Evolutionary conservation across 2,329 filamentous ascomycete species (phyloP), one percentile per base, ranked within the genome.

Genomic region (Lasiodiplodia hormozganensis): DNA sequence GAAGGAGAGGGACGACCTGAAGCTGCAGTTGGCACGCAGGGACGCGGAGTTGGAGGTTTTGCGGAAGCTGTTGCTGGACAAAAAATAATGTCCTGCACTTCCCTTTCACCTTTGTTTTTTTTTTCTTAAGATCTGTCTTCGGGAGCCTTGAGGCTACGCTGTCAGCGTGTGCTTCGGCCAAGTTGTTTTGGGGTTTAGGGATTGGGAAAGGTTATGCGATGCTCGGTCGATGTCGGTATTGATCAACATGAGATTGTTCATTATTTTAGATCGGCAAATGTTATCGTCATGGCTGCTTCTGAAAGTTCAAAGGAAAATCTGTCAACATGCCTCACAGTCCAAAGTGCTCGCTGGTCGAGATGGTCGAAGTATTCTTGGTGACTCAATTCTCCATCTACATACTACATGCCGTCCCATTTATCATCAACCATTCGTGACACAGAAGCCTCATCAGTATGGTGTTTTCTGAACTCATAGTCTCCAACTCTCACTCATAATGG

Each of bases 11-110:
- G 89, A 92, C 73, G 88, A 87, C 18, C 77, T 92, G 72, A 86
- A 85, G 67, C 79, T 92, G 65, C 84, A 86, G 70, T 84, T 91
- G 69, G 89, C 88, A 11, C 82, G 88, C 73, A 83, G 88, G 66
- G 89, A 92, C 77, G 89, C 89, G 3, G 89, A 92, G 79, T 84
- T 86, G 1, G 85, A 87, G 68, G 86, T 89, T 12, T 78, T 92
- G 68, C 83, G 85, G 73, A 85, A 84, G 70, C 71, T 80, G 23
- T 72, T 80, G 58, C 6, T 23, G 36, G 67, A 64, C 28, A 34
- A 14, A 14, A 51, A 38, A 34, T 68, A 52, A 47, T 10, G 25
- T 25, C 18, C n/a, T 21, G 18, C 36, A 38, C 28, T 7, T 21
- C 8, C 25, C n/a, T 25, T 52, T n/a, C 28, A 4, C 49, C 8